Conservation (phyloP, 208 protist genomes). For the Crithidia thermophila region DNA sequence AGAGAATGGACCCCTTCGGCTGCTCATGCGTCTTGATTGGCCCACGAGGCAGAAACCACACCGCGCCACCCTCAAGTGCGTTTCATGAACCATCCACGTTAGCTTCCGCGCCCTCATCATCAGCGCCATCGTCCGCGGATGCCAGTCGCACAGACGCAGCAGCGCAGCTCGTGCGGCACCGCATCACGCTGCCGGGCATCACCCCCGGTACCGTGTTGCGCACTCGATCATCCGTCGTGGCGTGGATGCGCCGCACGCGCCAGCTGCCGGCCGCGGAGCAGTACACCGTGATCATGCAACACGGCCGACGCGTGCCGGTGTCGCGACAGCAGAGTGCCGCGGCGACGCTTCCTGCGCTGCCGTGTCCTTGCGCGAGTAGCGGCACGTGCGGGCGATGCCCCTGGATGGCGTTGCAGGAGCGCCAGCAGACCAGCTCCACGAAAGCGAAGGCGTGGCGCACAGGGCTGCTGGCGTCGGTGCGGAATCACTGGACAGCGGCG, state of each 20-base stretch:
- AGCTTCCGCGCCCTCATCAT: too few relatives aligned
- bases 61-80: not conserved
- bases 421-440: not conserved
- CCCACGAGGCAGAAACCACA: not conserved
- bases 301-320: conserved; percentile 8
- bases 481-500: not conserved
- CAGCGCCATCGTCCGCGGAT: too few relatives aligned
- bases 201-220: conserved; percentile 33
- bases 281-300: conserved; percentile 25
- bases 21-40: conserved; percentile 29
- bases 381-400: conserved; percentile 60
- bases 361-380: conserved; percentile 36
- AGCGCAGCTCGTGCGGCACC: not conserved
- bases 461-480: conserved; percentile 22
- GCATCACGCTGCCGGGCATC: conserved; percentile 31
- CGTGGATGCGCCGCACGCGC: conserved; percentile 19
- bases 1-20: conserved; percentile 24
- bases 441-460: conserved; percentile 46
- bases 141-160: not conserved
- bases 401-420: conserved; percentile 60
- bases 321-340: not conserved
- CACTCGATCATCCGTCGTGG: conserved; percentile 26
- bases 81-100: not conserved
- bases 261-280: conserved; percentile 23
- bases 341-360: conserved; percentile 22